Percentiles rank a stretch among this genome's conserved stretches.
These are phyloP conservation scores for Pichia exigua DNA, from an alignment of 805 yeast genomes.

Conservation along the genomic window DNA sequence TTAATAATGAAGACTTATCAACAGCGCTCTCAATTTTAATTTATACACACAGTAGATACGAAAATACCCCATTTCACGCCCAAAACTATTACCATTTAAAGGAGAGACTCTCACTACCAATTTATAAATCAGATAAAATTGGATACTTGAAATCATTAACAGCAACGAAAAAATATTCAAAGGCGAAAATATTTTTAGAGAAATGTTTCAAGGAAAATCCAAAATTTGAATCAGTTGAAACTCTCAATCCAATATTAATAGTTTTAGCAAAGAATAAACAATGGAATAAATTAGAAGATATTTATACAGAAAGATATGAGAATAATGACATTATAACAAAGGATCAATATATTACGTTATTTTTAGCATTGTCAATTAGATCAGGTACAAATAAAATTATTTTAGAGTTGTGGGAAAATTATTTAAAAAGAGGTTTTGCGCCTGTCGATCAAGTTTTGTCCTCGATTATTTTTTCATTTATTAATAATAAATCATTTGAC, in stretches of 20 bases:
- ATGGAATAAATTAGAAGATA: slow-evolving; percentile 48
- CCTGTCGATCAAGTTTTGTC: slow-evolving; percentile 40
- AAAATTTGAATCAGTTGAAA: slow-evolving; percentile 11
- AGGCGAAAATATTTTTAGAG: slow-evolving; percentile 11
- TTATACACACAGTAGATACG: slow-evolving; percentile 19
- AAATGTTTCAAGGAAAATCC: slow-evolving; percentile 3
- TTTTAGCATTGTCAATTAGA: slow-evolving; percentile 56
- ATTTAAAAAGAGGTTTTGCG: slow-evolving; percentile 33
- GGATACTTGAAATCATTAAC: slow-evolving; percentile 16
- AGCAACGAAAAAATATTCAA: slow-evolving; percentile 6
- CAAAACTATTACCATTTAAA: slow-evolving; percentile 12
- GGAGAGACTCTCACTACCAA: slow-evolving; percentile 1
- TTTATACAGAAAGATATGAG: slow-evolving; percentile 50
- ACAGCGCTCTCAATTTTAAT: slow-evolving; percentile 15
- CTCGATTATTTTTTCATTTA: slow-evolving; percentile 38
- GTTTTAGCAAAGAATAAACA: slow-evolving; percentile 15
- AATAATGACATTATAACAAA: slow-evolving; percentile 43
- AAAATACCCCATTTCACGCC: slow-evolving; percentile 12
- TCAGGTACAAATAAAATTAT: slow-evolving; percentile 32
- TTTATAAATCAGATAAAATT: slow-evolving; percentile 14
- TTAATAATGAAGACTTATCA: slow-evolving; percentile 4
- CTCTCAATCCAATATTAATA: slow-evolving; percentile 14
- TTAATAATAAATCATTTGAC: slow-evolving; percentile 30
- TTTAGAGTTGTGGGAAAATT: slow-evolving; percentile 36
- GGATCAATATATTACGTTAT: slow-evolving; percentile 51